Evolutionary conservation across 768 basidiomycete genomes (phyloP), one percentile per base, ranked within the genome.

Genomic region (Amanita pallidorosea): DNA sequence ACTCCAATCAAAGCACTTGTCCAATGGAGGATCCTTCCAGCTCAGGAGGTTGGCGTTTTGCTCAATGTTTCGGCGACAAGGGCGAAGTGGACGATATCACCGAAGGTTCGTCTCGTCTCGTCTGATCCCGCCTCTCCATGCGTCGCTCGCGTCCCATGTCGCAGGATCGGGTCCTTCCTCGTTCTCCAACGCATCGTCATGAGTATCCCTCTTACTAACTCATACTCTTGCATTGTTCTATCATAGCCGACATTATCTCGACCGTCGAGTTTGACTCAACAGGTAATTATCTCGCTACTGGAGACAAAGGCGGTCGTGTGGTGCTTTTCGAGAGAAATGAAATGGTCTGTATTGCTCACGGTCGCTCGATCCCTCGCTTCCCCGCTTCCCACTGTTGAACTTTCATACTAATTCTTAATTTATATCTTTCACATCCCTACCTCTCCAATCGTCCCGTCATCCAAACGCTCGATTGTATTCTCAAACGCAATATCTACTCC

Each of bases 51-150:
- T 99, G 96, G 96, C 85, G 95, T 61, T 99, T 99, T 71, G 95
- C 96, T 49, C 96, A 99, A 64, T 99, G 96, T 72, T 99, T 99
- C 65, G 96, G 96, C 57, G 96, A 99, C 78, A 99, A 99, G 79
- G 95, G 88, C 60, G 89, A 96, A 67, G 95, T 98, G 33, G 96
- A 97, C 64, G 96, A 99, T 67, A 98, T 99, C 64, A 99, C 96
- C 54, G 96, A 99, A 76, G 96, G 93, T 93, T 56, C 54, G 77
- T 61, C 49, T 56, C 46, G 53, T 35, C 34, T 49, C 42, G 25
- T 53, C 38, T 33, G 38, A 53, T 27, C 23, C 17, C 33, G 34
- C 42, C 12, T 13, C 27, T 43, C 53, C 15, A 12, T 43, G 20
- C 31, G 22, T 17, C 46, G 22, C 47, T 34, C 27, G 18, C 43